phyloP scores from a whole-genome alignment of 1,139 yeast genomes.

The Blastobotrys apis region DNA sequence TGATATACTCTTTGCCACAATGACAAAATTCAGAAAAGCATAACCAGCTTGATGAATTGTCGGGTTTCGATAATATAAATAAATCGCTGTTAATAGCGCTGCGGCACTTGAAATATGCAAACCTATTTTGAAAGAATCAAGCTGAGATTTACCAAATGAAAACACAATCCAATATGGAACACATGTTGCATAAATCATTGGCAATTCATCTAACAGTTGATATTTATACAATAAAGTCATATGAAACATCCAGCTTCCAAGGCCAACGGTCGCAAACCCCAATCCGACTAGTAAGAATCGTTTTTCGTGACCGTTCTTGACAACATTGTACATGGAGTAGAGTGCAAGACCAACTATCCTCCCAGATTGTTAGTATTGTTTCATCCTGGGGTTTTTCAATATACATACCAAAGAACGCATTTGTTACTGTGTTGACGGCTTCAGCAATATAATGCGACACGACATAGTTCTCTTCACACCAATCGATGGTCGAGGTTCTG shows the following conservation, averaged over 20 bases:
- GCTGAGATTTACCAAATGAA: slow-evolving; percentile 51
- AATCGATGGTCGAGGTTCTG: slow-evolving; percentile 69
- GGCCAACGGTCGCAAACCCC: slow-evolving; percentile 84
- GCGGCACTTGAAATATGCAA: slow-evolving; percentile 40
- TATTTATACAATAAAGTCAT: slow-evolving; percentile 88
- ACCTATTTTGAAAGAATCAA: slow-evolving; percentile 36
- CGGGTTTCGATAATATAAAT: slow-evolving; percentile 70
- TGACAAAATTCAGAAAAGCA: slow-evolving; percentile 57
- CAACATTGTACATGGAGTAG: slow-evolving; percentile 61
- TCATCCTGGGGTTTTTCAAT: neutral
- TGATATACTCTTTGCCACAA: slow-evolving; percentile 52
- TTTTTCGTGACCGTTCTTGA: slow-evolving; percentile 55
- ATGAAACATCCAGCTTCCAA: slow-evolving; percentile 93
- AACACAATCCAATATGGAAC: slow-evolving; percentile 90
- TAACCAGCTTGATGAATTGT: slow-evolving; percentile 82
- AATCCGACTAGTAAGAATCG: slow-evolving; percentile 67
- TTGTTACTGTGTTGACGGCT: slow-evolving; percentile 76
- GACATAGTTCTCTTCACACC: slow-evolving; percentile 96
- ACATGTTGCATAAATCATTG: slow-evolving; percentile 97
- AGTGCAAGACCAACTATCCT: slow-evolving; percentile 53
- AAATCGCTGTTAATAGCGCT: slow-evolving; percentile 55
- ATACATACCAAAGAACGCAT: slow-evolving; percentile 49
- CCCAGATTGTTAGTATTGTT: slow-evolving; percentile 12
- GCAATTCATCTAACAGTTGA: slow-evolving; percentile 90
- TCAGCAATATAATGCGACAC: slow-evolving; percentile 86